These are phyloP conservation scores for Jatropha podagrica DNA, from an alignment of 441 rosid species.

Conservation along the genomic window DNA sequence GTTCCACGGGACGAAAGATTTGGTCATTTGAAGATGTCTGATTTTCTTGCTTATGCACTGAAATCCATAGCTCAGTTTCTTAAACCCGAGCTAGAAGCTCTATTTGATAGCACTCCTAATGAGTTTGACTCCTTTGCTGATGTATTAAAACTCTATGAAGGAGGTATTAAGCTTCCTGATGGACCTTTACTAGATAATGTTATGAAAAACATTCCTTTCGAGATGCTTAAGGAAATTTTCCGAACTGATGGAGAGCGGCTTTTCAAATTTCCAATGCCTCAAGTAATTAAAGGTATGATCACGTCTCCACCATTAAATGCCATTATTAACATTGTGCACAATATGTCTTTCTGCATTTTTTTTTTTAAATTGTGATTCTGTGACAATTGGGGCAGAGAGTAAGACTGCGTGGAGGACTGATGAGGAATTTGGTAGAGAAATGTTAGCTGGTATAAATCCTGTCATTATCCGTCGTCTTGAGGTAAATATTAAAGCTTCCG, in stretches of 20 bases:
- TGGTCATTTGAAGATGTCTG: constrained; percentile 70
- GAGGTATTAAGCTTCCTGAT: constrained; percentile 59
- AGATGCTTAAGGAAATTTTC: constrained; percentile 61
- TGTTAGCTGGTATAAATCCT: constrained; percentile 80
- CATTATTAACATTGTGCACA: neutral
- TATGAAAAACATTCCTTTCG: constrained; percentile 51
- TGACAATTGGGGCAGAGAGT: constrained; percentile 39
- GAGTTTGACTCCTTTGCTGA: constrained; percentile 65
- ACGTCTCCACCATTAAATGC: neutral
- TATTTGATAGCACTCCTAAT: constrained; percentile 46
- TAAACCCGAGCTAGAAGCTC: constrained; percentile 49
- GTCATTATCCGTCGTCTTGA: constrained; percentile 57
- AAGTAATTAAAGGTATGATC: constrained; percentile 56
- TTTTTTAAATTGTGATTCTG: neutral
- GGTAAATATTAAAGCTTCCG: constrained; percentile 29
- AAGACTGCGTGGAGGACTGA: constrained; percentile 83
- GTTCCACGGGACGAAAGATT: constrained; percentile 77
- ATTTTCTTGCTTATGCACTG: constrained; percentile 57
- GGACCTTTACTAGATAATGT: constrained; percentile 41
- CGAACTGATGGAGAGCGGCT: constrained; percentile 49
- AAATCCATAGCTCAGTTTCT: constrained; percentile 50
- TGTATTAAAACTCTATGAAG: constrained; percentile 52
- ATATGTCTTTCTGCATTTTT: neutral
- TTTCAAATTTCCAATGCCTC: constrained; percentile 64
- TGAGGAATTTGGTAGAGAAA: constrained; percentile 74